Base-by-base conservation (phyloP, 75 land plant species). In the Ceratopteris richardii region DNA sequence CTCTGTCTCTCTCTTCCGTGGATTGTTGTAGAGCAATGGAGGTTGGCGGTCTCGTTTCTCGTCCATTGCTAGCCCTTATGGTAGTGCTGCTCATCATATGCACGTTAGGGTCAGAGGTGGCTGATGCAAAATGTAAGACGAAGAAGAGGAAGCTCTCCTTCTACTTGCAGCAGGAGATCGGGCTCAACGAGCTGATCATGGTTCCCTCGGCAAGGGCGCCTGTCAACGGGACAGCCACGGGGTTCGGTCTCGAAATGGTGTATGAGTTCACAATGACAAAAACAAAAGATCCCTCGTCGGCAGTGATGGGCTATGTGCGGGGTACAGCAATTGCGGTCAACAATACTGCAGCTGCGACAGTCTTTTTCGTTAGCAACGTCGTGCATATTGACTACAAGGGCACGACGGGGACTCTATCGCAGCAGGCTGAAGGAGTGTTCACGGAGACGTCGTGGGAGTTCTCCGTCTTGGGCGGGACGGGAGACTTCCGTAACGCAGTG, bases 381-480 rank as follows among this genome's bases (percentile, higher is more conserved):
- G 50, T 46, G 22, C 14, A 2, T 2, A 2, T 18, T 2, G 22
- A n/a, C 50, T 18, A 14, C 42, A 14, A n/a, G 50, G 50, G 50
- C 50, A n/a, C 14, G 18, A 5, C 3, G 3, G 37, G 42, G 13
- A 40, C 42, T 14, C 14, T 40, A 9, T 40, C 42, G 13, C 9
- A 9, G 42, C 42, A 40, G 42, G 42, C 13, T 17, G 50, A 46
- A 17, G 50, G 13, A 5, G 50, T 3, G 13, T 46, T 46, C 50
- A 46, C 22, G 22, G 50, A 2, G 2, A 2, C 50, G 3, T 21
- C 14, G 4, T 46, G 18, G 22, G 50, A 46, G 50, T 21, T 46
- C 14, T n/a, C 50, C 50, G 14, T 46, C 50, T 2, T 21, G 50
- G 50, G 50, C 14, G 50, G 50, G 13, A 46, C 50, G 50, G 50